Conservation (phyloP, 768 basidiomycete genomes). For the Terana coerulea region DNA sequence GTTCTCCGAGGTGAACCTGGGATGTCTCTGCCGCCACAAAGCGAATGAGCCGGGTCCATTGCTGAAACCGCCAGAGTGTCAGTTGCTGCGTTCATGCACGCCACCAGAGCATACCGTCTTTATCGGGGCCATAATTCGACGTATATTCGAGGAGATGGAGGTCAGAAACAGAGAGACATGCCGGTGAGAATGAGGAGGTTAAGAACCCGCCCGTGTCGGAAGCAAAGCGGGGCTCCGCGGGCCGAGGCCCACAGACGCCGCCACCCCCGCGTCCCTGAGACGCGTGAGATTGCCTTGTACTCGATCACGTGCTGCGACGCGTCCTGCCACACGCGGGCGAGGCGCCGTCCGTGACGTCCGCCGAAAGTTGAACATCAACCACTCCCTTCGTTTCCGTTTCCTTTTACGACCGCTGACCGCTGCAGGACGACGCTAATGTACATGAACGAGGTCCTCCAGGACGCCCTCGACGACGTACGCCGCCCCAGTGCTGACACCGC, state of each 20-base stretch:
- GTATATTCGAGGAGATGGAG: neutral
- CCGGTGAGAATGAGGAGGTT: no score
- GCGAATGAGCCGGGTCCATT: conserved; percentile 80
- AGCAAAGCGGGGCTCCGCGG: conserved; percentile 17
- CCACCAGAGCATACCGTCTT: conserved; percentile 40
- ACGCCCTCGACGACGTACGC: conserved; percentile 68
- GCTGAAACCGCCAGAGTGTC: conserved; percentile 29
- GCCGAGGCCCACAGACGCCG: conserved; percentile 3
- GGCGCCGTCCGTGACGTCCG: no score
- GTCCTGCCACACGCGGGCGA: no score
- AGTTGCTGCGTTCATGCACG: neutral
- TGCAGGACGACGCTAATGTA: conserved; percentile 2
- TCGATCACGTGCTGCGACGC: no score
- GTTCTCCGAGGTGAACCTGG: conserved; percentile 74
- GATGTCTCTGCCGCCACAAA: conserved; percentile 76
- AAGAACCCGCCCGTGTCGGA: conserved; percentile 11
- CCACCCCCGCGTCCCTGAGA: no score
- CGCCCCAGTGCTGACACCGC: neutral
- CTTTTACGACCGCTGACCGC: neutral
- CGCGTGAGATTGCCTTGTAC: no score
- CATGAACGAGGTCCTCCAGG: conserved; percentile 49
- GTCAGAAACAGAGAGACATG: neutral
- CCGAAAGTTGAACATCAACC: conserved; percentile 12
- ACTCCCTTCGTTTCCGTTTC: neutral
- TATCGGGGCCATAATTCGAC: conserved; percentile 50